Conservation (phyloP, 768 basidiomycete genomes). For the Termitomyces heimii region DNA sequence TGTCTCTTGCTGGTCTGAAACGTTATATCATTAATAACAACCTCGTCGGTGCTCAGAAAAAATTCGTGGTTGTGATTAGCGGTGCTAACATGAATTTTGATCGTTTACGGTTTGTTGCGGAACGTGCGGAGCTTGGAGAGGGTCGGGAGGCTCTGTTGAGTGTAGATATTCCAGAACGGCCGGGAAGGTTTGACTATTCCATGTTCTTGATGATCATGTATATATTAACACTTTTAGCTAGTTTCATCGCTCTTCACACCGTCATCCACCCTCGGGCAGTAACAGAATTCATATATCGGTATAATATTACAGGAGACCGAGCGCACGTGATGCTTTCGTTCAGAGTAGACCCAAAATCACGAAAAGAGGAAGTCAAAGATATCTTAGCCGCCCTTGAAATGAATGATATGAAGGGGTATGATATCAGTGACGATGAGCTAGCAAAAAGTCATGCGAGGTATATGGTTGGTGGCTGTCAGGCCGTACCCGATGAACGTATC, state of each 20-base stretch:
- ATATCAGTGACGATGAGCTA: slow-evolving; percentile 93
- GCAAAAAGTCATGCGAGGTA: slow-evolving; percentile 94
- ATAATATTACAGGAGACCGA: slow-evolving; percentile 55
- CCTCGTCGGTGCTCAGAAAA: slow-evolving; percentile 77
- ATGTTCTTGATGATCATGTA: neutral
- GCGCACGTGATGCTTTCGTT: slow-evolving; percentile 93
- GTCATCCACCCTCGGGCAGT: slow-evolving; percentile 87
- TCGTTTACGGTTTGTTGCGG: slow-evolving; percentile 93
- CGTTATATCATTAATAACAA: slow-evolving; percentile 77
- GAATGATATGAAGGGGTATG: slow-evolving; percentile 75
- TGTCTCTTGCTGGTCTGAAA: slow-evolving; percentile 89
- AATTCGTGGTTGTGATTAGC: slow-evolving; percentile 87
- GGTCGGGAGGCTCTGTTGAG: slow-evolving; percentile 89
- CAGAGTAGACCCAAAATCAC: slow-evolving; percentile 59
- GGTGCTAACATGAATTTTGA: slow-evolving; percentile 99
- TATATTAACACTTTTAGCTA: slow-evolving; percentile 22
- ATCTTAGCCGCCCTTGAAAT: slow-evolving; percentile 59
- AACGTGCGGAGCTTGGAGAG: slow-evolving; percentile 96
- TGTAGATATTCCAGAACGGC: slow-evolving; percentile 90
- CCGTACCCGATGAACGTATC: slow-evolving; percentile 78
- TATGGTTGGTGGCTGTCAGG: slow-evolving; percentile 83
- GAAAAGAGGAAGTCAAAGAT: slow-evolving; percentile 55
- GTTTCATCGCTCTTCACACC: slow-evolving; percentile 84
- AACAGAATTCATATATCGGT: slow-evolving; percentile 95
- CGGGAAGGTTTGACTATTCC: slow-evolving; percentile 65